These are phyloP conservation scores for Chondrostereum purpureum DNA, from an alignment of 1,284 basidiomycete genomes.

Conservation along the genomic window DNA sequence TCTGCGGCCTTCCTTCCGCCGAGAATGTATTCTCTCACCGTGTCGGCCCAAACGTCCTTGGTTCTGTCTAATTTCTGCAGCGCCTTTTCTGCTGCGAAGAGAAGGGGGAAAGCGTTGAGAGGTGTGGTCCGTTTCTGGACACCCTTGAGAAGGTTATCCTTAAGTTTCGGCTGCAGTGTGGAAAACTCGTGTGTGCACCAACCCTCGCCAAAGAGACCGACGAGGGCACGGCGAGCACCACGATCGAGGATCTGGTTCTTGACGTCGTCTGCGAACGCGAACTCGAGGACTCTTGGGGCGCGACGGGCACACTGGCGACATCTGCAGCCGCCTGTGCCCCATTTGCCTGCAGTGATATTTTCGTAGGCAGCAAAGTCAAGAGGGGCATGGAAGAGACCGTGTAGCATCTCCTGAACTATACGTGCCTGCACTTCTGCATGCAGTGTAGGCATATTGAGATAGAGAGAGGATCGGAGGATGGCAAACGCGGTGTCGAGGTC, in stretches of 20 bases:
- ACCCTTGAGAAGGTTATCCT: constrained; percentile 64
- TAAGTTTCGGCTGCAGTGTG: constrained; percentile 54
- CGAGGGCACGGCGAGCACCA: constrained; percentile 66
- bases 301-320: constrained; percentile 77
- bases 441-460: constrained; percentile 74
- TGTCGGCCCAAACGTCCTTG: constrained; percentile 65
- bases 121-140: constrained; percentile 62
- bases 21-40: constrained; percentile 57
- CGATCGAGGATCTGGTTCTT: constrained; percentile 65
- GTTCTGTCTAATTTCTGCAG: constrained; percentile 44
- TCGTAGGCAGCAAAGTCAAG: constrained; percentile 73
- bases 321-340: constrained; percentile 73
- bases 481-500: constrained; percentile 90
- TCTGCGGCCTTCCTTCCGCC: constrained; percentile 54
- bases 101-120: constrained; percentile 56
- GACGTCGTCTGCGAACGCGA: constrained; percentile 70
- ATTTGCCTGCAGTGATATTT: constrained; percentile 59
- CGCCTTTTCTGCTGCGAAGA: constrained; percentile 63
- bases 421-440: constrained; percentile 76
- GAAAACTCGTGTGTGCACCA: constrained; percentile 83
- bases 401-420: constrained; percentile 81
- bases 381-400: constrained; percentile 81
- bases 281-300: constrained; percentile 75
- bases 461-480: constrained; percentile 80
- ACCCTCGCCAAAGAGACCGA: constrained; percentile 77